phyloP scores from a whole-genome alignment of 2,329 filamentous ascomycete genomes.

The Chaetomium olivaceum region DNA sequence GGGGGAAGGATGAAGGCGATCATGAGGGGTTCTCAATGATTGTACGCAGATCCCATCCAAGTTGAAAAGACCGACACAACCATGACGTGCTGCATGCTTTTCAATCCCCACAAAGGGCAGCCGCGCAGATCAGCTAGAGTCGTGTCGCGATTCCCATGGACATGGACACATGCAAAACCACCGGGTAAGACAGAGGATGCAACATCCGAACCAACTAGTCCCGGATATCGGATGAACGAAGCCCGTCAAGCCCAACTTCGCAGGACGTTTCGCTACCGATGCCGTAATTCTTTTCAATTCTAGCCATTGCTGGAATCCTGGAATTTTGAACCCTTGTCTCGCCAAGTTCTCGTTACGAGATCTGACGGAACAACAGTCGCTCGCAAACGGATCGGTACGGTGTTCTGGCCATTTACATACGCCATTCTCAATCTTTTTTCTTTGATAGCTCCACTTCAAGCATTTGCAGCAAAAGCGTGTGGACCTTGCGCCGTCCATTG shows the following conservation, averaged over 20 bases:
- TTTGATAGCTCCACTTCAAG: not conserved
- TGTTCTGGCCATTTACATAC: not conserved
- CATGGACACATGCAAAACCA: not conserved
- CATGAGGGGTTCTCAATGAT: not conserved
- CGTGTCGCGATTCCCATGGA: not conserved
- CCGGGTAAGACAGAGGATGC: not conserved
- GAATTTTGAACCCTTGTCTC: not conserved
- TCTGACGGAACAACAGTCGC: not conserved
- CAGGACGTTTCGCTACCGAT: not conserved
- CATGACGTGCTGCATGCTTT: not conserved
- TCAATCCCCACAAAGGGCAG: not conserved
- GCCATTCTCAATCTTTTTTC: not conserved
- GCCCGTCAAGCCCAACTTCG: not conserved
- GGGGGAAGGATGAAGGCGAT: not conserved
- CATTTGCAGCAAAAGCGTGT: not conserved
- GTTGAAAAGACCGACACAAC: not conserved
- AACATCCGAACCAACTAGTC: not conserved
- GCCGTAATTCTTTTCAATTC: not conserved
- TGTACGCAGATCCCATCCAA: not conserved
- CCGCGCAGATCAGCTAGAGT: not conserved
- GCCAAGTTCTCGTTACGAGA: not conserved
- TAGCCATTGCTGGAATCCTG: not conserved
- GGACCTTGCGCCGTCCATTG: slow-evolving; percentile 8
- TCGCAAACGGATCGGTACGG: not conserved
- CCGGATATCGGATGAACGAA: not conserved